A percentile compares a stretch with the other conserved stretches of the same genome.
phyloP scores from a whole-genome alignment of 2,329 filamentous ascomycete species.

The Hymenoscyphus albidus region DNA sequence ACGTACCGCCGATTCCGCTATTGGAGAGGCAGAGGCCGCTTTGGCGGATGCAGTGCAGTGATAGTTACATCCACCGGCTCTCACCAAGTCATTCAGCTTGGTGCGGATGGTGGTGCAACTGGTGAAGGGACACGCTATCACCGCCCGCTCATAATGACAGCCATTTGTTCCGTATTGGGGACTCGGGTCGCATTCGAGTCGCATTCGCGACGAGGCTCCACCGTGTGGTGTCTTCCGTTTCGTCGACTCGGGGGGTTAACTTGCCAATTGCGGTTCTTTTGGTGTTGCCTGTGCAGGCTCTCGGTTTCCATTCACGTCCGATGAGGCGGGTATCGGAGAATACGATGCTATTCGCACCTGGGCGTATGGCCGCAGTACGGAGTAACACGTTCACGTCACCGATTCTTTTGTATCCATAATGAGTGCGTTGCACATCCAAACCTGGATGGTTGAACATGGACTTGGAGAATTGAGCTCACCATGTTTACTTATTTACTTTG shows the following conservation, averaged over 20 bases:
- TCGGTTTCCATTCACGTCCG: not conserved
- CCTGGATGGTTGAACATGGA: not conserved
- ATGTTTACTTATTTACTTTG: no score
- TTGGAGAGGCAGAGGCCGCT: not conserved
- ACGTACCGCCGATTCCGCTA: not conserved
- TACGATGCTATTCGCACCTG: not conserved
- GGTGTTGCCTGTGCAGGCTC: not conserved
- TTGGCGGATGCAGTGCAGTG: not conserved
- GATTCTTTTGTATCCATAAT: not conserved
- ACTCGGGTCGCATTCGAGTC: not conserved
- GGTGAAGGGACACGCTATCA: not conserved
- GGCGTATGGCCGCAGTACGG: not conserved
- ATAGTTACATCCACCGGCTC: not conserved
- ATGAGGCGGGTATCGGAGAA: not conserved
- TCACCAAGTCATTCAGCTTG: conserved; percentile 12
- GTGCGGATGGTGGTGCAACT: conserved; percentile 1
- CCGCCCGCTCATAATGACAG: not conserved
- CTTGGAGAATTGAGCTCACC: no score
- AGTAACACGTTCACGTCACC: not conserved
- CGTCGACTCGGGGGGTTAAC: not conserved
- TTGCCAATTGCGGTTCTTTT: not conserved
- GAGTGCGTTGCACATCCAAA: not conserved
- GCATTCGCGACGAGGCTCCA: not conserved
- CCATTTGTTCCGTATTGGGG: not conserved
- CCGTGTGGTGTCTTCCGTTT: not conserved